A percentile compares a stretch with the other conserved stretches of the same genome.
Evolutionary conservation across 805 yeast genomes (phyloP).

Genomic region (Vanderwaltozyma verrucispora): DNA sequence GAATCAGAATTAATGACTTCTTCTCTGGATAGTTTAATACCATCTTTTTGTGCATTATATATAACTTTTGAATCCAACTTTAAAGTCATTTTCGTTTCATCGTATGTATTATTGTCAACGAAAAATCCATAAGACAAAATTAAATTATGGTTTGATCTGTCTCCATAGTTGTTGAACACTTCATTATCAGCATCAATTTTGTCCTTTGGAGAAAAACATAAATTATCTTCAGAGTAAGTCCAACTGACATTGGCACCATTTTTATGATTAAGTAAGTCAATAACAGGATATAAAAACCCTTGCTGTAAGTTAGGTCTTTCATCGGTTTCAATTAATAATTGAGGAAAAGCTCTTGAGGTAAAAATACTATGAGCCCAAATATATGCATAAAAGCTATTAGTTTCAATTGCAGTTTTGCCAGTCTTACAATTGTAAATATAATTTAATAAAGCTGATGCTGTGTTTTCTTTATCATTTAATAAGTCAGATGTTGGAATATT

Average conservation of each 20-base stretch:
- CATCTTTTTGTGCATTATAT: slow-evolving; percentile 27
- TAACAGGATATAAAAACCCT: slow-evolving; percentile 66
- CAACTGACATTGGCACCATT: slow-evolving; percentile 55
- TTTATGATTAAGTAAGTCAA: slow-evolving; percentile 71
- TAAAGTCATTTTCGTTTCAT: slow-evolving; percentile 48
- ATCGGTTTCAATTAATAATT: slow-evolving; percentile 38
- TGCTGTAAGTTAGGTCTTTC: slow-evolving; percentile 29
- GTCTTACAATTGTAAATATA: slow-evolving; percentile 9
- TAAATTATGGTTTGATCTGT: slow-evolving; percentile 77
- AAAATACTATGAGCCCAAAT: slow-evolving; percentile 67
- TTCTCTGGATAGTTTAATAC: slow-evolving; percentile 26
- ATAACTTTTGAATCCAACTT: slow-evolving; percentile 33
- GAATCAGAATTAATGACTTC: slow-evolving; percentile 9
- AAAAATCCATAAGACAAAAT: slow-evolving; percentile 77
- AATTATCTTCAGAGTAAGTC: slow-evolving; percentile 30
- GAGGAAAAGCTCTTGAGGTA: slow-evolving; percentile 75
- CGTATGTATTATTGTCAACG: slow-evolving; percentile 44
- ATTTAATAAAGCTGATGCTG: slow-evolving; percentile 12
- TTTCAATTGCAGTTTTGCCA: slow-evolving; percentile 20
- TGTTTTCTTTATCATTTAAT: background rate
- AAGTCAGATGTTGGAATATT: slow-evolving; percentile 4
- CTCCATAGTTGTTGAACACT: slow-evolving; percentile 75
- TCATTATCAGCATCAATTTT: slow-evolving; percentile 33
- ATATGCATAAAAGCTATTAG: slow-evolving; percentile 60
- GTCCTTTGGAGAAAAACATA: slow-evolving; percentile 36